Base-by-base conservation (phyloP, 139 green algal species). In the Chlamydomonas applanata region DNA sequence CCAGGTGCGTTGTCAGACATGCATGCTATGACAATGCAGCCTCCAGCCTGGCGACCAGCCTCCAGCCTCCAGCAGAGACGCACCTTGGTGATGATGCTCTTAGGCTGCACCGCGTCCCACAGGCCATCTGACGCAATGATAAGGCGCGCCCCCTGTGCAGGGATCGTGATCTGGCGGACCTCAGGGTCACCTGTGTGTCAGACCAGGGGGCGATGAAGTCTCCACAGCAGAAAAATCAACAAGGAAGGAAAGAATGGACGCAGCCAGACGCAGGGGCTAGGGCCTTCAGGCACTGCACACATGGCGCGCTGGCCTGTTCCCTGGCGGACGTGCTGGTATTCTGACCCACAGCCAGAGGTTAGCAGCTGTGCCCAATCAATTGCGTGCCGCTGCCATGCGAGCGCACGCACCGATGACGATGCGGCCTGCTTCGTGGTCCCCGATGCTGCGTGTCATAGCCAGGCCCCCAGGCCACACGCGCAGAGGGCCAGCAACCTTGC, bases 381-480 rank as follows among this genome's bases (percentile, higher is more conserved):
- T n/a, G n/a, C n/a, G n/a, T n/a, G n/a, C n/a, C n/a, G n/a, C n/a
- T n/a, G n/a, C n/a, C n/a, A n/a, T n/a, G n/a, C n/a, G n/a, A n/a
- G n/a, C n/a, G n/a, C n/a, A n/a, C 62, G 16, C 45, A 73, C 67
- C 67, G 1, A 53, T 62, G 4, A 67, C 56, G 2, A 73, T 35
- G 66, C 77, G 65, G 27, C 68, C 76, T 2, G 91, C 85, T 59
- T 89, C 86, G 20, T 67, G 49, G 79, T 97, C 92, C 13, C 94
- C 94, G 16, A 98, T 83, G 24, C 87, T 92, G 36, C 94, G 78
- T 1, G 77, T 86, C 91, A 98, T 97, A 73, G 89, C 88, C 69
- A 98, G 86, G 9, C 94, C 94, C 1, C 94, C 92, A 0, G 94
- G 94, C 94, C 94, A 98, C 56, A 97, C 89, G 0, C 94, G 80